Evolutionary conservation across 352 stramenopile species (phyloP).

Genomic region (Phytophthora kernoviae): DNA sequence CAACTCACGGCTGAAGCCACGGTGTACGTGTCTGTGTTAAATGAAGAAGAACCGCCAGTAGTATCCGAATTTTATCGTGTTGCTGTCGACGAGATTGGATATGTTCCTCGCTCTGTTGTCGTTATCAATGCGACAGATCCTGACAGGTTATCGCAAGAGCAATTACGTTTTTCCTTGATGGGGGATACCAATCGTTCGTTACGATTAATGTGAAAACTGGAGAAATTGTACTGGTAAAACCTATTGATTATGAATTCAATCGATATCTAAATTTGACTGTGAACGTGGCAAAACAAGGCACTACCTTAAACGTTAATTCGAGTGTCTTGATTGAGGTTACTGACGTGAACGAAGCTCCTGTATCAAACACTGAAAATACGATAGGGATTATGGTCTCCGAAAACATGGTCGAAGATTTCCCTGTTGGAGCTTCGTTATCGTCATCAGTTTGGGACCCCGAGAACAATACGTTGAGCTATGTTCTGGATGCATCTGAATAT

Average conservation of each 20-base stretch:
- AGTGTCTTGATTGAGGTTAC: constrained; percentile 14
- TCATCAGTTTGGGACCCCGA: constrained; percentile 55
- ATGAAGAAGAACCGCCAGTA: constrained; percentile 23
- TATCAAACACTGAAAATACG: constrained; percentile 1
- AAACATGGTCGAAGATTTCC: constrained; percentile 15
- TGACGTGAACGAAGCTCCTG: constrained; percentile 27
- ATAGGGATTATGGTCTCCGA: constrained; percentile 13
- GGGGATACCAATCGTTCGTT: constrained; percentile 10
- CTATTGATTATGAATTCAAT: constrained; percentile 25
- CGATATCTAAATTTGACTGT: constrained; percentile 12
- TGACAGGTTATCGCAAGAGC: constrained; percentile 37
- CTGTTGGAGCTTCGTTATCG: constrained; percentile 37
- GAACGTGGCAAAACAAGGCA: constrained; percentile 18
- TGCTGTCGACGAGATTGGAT: constrained; percentile 40
- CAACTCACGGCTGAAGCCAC: constrained; percentile 16
- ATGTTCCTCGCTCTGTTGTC: constrained; percentile 40
- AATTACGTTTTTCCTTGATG: constrained; percentile 32
- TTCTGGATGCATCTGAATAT: constrained; percentile 45
- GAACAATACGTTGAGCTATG: constrained; percentile 51
- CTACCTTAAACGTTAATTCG: constrained; percentile 6
- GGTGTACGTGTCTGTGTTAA: constrained; percentile 24
- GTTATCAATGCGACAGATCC: constrained; percentile 53
- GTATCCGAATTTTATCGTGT: constrained; percentile 5
- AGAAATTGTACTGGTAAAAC: constrained; percentile 13
- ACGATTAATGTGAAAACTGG: constrained; percentile 15